Evolutionary conservation across 306 rosid genomes (phyloP), one percentile per base, ranked within the genome.

Genomic region (Quillaja saponaria): DNA sequence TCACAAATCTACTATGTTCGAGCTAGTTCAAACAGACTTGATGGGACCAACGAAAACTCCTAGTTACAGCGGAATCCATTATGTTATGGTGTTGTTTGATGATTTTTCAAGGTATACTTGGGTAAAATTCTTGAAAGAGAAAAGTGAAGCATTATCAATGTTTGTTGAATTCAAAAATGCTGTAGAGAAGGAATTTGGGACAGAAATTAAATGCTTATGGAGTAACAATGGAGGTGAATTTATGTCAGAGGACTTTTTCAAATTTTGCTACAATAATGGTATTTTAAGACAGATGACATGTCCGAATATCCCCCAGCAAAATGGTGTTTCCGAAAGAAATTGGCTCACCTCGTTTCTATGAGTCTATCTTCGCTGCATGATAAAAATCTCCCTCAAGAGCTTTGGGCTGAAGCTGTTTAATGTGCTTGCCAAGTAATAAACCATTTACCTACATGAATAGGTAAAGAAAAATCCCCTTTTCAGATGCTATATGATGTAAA

Each of bases 331-430:
- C 1, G 54, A 49, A 18, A 49, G 54, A 49, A 49, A 18, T 37
- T 59, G 21, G 51, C 51, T 7, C 64, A 59, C 21, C 33, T 58
- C 6, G 13, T 13, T 10, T 39, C 35, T 10, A 3, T 21, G 13
- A 12, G 39, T 10, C 31, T 59, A 15, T 41, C 64, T 1, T 59
- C 37, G 64, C 5, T 59, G 8, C 38, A 59, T 59, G 39, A 42
- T 8, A 59, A 59, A 5, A 59, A 42, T 8, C 46, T 59, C 5
- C 51, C n/a, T 19, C 13, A 37, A 12, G 51, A 59, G 20, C 10
- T 59, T 6, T 59, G 51, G 64, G 39, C 39, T 12, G 19, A 40
- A 25, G 37, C 39, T 18, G 13, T 59, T 41, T 37, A 59, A 13
- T 12, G 34, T 13, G 51, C 51, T 46, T 46, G 20, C 5, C 51